Evolutionary conservation across 2,329 filamentous ascomycete species (phyloP).

Genomic region (Penicillium frequentans): DNA sequence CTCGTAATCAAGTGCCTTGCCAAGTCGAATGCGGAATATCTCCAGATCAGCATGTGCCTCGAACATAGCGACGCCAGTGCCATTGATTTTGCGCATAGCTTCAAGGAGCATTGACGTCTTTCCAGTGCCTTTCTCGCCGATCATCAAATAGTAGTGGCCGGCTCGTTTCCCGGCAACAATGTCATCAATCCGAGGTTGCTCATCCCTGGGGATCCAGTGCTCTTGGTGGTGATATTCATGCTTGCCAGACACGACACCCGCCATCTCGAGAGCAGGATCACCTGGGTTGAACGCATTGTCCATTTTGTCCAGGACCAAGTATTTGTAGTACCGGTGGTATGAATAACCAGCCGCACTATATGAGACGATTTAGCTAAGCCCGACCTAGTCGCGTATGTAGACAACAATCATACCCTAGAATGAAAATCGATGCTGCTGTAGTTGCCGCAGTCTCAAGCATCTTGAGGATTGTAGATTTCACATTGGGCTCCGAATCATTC

Average conservation of each 20-base stretch:
- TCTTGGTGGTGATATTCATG: conserved; percentile 47
- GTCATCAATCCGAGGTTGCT: conserved; percentile 77
- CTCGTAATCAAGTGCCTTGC: conserved; percentile 93
- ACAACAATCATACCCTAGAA: conserved; percentile 57
- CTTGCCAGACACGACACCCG: conserved; percentile 52
- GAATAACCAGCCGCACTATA: conserved; percentile 64
- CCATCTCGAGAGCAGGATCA: conserved; percentile 82
- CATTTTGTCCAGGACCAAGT: conserved; percentile 88
- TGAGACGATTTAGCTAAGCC: conserved; percentile 14
- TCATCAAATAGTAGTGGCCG: conserved; percentile 87
- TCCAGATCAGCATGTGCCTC: conserved; percentile 94
- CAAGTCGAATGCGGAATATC: conserved; percentile 88
- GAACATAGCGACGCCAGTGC: conserved; percentile 89
- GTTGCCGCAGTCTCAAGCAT: conserved; percentile 75
- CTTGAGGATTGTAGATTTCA: conserved; percentile 51
- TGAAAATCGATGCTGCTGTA: conserved; percentile 71
- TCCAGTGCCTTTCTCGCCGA: conserved; percentile 94
- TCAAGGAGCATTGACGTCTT: conserved; percentile 97
- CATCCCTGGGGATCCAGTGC: conserved; percentile 80
- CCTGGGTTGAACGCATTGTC: conserved; percentile 87
- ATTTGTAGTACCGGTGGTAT: conserved; percentile 86
- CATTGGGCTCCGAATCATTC: conserved; percentile 27
- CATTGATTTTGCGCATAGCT: conserved; percentile 89
- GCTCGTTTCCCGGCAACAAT: conserved; percentile 72
- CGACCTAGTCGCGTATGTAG: background rate